A percentile compares a stretch with the other conserved stretches of the same genome.
phyloP scores from a whole-genome alignment of 495 filamentous ascomycete genomes.

The Xylaria scruposa region DNA sequence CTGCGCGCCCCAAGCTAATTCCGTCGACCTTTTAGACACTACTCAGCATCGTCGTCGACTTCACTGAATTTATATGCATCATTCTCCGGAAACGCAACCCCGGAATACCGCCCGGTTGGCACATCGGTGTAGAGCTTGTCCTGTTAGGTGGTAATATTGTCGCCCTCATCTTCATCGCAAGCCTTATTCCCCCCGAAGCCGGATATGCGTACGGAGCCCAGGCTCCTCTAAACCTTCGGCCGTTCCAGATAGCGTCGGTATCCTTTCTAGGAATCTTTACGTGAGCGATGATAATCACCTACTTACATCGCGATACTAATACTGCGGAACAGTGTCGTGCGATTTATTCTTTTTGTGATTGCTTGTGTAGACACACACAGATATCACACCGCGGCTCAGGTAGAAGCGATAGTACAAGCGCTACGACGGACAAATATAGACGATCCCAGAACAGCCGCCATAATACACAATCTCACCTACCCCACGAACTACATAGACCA shows the following conservation, averaged over 20 bases:
- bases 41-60: neutral
- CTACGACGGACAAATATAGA: constrained; percentile 5
- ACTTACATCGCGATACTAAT: neutral
- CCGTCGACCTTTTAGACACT: constrained; percentile 5
- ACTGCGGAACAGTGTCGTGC: neutral
- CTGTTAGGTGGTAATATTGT: constrained; percentile 16
- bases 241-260: neutral
- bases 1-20: neutral
- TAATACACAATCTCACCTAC: neutral
- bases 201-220: neutral
- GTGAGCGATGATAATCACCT: constrained; percentile 6
- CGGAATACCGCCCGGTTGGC: constrained; percentile 17
- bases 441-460: neutral
- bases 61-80: neutral
- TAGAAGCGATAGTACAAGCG: constrained; percentile 14
- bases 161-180: constrained; percentile 11
- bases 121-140: constrained; percentile 16
- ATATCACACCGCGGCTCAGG: constrained; percentile 2
- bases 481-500: neutral
- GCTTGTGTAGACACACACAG: constrained; percentile 18
- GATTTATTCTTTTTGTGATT: constrained; percentile 22
- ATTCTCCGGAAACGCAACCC: constrained; percentile 16
- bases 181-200: neutral
- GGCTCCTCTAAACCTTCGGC: neutral
- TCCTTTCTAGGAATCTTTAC: constrained; percentile 13